These are phyloP conservation scores for Neocatenulostroma microsporum DNA, from an alignment of 2,329 filamentous ascomycete genomes.

Conservation along the genomic window DNA sequence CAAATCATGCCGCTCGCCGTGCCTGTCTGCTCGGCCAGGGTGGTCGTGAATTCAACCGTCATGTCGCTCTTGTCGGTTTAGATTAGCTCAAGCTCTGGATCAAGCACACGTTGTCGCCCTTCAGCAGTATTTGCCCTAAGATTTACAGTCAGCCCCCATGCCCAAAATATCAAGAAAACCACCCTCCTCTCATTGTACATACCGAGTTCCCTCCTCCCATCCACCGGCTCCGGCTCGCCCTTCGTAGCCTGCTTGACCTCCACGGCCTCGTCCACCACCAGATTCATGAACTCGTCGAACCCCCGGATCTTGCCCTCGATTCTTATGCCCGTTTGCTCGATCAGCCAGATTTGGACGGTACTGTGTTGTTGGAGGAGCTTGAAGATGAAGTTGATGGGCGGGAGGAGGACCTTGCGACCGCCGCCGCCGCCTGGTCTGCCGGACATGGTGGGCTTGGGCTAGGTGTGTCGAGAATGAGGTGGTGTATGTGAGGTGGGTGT, in stretches of 20 bases:
- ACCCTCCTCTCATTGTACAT: no score
- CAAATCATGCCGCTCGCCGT: no score
- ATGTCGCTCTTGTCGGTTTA: no score
- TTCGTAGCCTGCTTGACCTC: conserved; percentile 84
- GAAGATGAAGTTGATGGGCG: conserved; percentile 84
- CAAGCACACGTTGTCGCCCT: conserved; percentile 80
- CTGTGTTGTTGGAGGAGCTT: conserved; percentile 80
- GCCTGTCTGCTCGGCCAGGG: no score
- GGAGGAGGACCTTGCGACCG: conserved; percentile 57
- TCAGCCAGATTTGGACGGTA: conserved; percentile 90
- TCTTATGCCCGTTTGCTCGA: conserved; percentile 86
- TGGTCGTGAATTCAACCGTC: no score
- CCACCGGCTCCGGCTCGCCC: conserved; percentile 64
- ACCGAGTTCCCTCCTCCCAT: conserved; percentile 73
- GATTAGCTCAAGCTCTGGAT: conserved; percentile 49
- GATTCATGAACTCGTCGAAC: conserved; percentile 99
- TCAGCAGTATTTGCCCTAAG: conserved; percentile 73
- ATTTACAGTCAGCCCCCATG: no score
- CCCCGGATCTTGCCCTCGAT: conserved; percentile 97
- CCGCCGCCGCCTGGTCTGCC: conserved; percentile 49
- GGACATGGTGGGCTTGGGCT: conserved; percentile 48
- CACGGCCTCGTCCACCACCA: conserved; percentile 90
- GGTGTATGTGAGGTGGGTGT: no score
- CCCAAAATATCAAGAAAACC: no score
- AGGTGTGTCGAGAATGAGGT: background rate